A percentile compares a stretch with the other conserved stretches of the same genome.
phyloP scores from a whole-genome alignment of 768 basidiomycete genomes.

The Auricularia auricula-judae region DNA sequence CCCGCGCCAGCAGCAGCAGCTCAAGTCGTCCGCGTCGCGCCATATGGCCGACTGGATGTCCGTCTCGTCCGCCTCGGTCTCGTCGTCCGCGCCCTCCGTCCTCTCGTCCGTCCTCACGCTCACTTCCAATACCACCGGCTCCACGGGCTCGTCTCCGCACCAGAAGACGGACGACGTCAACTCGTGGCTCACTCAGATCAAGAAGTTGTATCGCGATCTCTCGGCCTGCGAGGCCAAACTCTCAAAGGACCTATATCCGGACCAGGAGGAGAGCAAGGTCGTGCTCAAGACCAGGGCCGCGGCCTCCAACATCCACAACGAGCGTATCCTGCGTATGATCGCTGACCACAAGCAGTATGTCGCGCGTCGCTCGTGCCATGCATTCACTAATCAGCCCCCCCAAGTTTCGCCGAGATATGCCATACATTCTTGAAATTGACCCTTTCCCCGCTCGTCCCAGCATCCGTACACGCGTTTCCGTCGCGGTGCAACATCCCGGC shows the following conservation, averaged over 20 bases:
- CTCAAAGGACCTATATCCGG: slow-evolving; percentile 34
- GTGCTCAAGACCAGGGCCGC: slow-evolving; percentile 21
- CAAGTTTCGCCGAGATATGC: slow-evolving; percentile 80
- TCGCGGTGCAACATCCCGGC: slow-evolving; percentile 93
- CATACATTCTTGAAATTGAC: slow-evolving; percentile 82
- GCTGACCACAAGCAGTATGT: slow-evolving; percentile 77
- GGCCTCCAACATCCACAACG: slow-evolving; percentile 44
- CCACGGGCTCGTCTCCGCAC: slow-evolving; percentile 43
- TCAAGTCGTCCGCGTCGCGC: slow-evolving; percentile 6
- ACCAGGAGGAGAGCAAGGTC: slow-evolving; percentile 35
- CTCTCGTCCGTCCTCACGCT: slow-evolving; percentile 13
- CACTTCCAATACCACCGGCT: slow-evolving; percentile 12
- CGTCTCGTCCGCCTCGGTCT: slow-evolving; percentile 62
- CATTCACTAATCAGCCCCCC: slow-evolving; percentile 11
- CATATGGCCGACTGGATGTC: slow-evolving; percentile 48
- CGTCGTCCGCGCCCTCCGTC: slow-evolving; percentile 36
- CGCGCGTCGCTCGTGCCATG: slow-evolving; percentile 1
- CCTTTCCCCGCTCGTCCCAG: slow-evolving; percentile 76
- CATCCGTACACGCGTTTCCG: slow-evolving; percentile 80
- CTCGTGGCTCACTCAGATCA: slow-evolving; percentile 63
- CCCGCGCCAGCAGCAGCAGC: slow-evolving; percentile 9
- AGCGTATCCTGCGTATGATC: slow-evolving; percentile 65
- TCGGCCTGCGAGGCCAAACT: slow-evolving; percentile 69
- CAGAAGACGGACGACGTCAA: slow-evolving; percentile 35
- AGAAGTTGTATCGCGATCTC: slow-evolving; percentile 75